Evolutionary conservation across 1,284 basidiomycete genomes (phyloP).

Genomic region (Puccinia coronata): DNA sequence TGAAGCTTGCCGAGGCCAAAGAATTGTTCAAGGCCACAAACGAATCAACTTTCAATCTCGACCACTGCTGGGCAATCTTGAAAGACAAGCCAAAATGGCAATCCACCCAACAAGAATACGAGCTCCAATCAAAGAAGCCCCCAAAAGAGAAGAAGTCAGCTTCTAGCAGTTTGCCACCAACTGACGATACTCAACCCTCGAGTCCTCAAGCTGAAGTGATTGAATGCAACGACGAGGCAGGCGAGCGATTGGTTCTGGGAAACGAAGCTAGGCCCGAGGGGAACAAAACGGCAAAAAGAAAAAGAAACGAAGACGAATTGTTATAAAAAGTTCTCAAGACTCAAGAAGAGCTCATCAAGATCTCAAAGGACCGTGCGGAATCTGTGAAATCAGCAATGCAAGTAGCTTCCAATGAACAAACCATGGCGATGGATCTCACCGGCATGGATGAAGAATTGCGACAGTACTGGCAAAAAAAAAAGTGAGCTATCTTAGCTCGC

Average conservation of each 20-base stretch:
- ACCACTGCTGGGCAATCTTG: slow-evolving; percentile 10
- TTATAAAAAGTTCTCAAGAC: background rate
- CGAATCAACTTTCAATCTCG: background rate
- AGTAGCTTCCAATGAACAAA: background rate
- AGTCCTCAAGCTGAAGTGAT: background rate
- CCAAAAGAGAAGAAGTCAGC: background rate
- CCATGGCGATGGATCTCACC: background rate
- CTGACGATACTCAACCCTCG: background rate
- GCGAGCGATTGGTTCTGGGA: background rate
- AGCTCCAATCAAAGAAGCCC: background rate
- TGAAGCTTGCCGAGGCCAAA: background rate
- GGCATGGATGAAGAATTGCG: background rate
- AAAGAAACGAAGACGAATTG: background rate
- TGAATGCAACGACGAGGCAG: background rate
- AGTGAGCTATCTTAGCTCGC: background rate
- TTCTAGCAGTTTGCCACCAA: background rate
- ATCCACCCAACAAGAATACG: background rate
- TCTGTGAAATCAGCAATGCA: background rate
- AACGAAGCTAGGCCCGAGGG: background rate
- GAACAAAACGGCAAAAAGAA: background rate
- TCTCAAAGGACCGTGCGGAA: background rate
- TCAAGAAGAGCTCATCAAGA: too few species aligned
- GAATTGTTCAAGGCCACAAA: background rate
- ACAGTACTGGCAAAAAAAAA: background rate
- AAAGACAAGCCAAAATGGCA: slow-evolving; percentile 9